Conservation (phyloP, 495 filamentous ascomycete species). For the Penicillium samsonianum region DNA sequence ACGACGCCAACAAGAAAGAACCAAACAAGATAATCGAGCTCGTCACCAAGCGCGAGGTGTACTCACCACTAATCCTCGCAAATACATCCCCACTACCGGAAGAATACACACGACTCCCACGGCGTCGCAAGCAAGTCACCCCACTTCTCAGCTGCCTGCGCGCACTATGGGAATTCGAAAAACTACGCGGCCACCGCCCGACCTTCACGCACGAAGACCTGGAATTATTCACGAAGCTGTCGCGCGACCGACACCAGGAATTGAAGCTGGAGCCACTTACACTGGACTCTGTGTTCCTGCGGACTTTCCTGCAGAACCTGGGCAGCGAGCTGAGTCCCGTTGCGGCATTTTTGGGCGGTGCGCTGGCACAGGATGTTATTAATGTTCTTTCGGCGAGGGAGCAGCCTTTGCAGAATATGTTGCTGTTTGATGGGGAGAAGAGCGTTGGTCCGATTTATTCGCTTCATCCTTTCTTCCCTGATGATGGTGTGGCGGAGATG, state of each 20-base stretch:
- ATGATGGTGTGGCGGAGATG: slow-evolving; percentile 31
- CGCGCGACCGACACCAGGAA: slow-evolving; percentile 70
- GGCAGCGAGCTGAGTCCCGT: slow-evolving; percentile 82
- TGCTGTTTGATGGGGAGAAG: slow-evolving; percentile 85
- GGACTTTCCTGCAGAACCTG: slow-evolving; percentile 78
- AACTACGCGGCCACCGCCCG: slow-evolving; percentile 54
- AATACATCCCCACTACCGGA: slow-evolving; percentile 71
- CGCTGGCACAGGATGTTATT: slow-evolving; percentile 93
- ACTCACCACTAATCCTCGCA: slow-evolving; percentile 77
- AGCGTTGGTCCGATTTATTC: slow-evolving; percentile 77
- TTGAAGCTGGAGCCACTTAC: slow-evolving; percentile 76
- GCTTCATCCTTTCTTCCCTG: slow-evolving; percentile 69
- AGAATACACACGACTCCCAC: slow-evolving; percentile 64
- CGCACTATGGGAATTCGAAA: slow-evolving; percentile 78
- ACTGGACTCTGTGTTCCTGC: slow-evolving; percentile 74
- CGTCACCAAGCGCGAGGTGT: slow-evolving; percentile 88
- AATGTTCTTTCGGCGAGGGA: slow-evolving; percentile 88
- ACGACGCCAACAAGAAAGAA: slow-evolving; percentile 72
- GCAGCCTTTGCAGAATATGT: slow-evolving; percentile 93
- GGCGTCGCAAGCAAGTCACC: slow-evolving; percentile 72
- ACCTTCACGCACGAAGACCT: slow-evolving; percentile 59
- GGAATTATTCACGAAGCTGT: slow-evolving; percentile 71
- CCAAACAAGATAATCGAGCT: slow-evolving; percentile 75
- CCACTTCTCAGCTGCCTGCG: slow-evolving; percentile 80
- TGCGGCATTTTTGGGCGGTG: slow-evolving; percentile 84